Evolutionary conservation across 345 rosid genomes (phyloP), one percentile per base, ranked within the genome.

Genomic region (Pistacia atlantica): DNA sequence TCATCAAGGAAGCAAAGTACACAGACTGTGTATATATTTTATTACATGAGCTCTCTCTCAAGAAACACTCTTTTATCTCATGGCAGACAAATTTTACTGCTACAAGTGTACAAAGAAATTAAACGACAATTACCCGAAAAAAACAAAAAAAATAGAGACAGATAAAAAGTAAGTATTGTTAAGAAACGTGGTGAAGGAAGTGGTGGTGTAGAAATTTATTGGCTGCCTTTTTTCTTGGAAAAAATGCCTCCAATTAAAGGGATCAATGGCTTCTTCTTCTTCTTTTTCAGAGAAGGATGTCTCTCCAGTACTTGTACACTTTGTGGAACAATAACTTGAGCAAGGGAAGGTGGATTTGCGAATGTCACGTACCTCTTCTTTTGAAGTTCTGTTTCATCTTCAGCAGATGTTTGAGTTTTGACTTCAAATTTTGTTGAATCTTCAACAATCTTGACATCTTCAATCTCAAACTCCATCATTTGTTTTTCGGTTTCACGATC

Each of bases 361-460:
- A 92, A 90, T 59, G 86, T 87, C 35, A 90, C 93, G 48, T 86
- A 92, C 58, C 96, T 82, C 73, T 88, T 87, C 82, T 90, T 90
- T 46, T 90, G 91, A 72, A 89, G 84, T 79, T 88, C 91, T 11
- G 68, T 57, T 35, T 69, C 46, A 64, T 64, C 51, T 4, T 70
- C 20, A 4, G 38, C 22, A 9, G 75, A 28, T n/a, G 76, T 66
- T 5, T 46, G 72, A 65, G 52, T 73, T 18, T 56, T 81, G 1
- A 77, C 79, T 77, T 90, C 87, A 14, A 81, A 85, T 35, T 82
- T 84, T 20, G 84, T 71, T 4, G 84, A 76, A 35, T 81, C 83
- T 71, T 86, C 82, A 2, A 90, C 76, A 51, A 79, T 54, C 84
- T 86, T 82, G 64, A 88, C 79, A 3, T 82, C 84, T 77, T 83